phyloP scores from a whole-genome alignment of 495 filamentous ascomycete genomes.

The Penicillium antarcticum region DNA sequence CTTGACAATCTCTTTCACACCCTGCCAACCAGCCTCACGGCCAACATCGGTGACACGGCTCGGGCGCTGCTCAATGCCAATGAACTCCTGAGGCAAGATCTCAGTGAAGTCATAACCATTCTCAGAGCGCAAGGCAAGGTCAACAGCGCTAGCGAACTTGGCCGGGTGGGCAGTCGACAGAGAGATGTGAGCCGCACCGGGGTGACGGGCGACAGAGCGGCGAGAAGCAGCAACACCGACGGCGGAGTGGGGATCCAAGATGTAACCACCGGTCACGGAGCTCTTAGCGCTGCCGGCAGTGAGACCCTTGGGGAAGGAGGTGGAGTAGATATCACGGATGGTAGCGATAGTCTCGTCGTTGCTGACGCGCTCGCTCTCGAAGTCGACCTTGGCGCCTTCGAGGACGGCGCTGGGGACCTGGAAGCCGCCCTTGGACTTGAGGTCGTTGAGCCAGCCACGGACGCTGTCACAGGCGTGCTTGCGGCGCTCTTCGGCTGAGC shows the following conservation, averaged over 20 bases:
- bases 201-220: conserved; percentile 57
- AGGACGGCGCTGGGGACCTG: conserved; percentile 66
- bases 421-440: conserved; percentile 82
- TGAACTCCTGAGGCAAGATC: conserved; percentile 76
- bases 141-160: conserved; percentile 82
- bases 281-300: conserved; percentile 28
- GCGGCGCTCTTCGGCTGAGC: conserved; percentile 32
- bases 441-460: conserved; percentile 68
- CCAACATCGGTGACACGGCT: conserved; percentile 31
- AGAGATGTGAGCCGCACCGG: conserved; percentile 62
- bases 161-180: conserved; percentile 92
- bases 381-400: conserved; percentile 58
- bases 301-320: conserved; percentile 32
- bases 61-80: conserved; percentile 64
- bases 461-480: conserved; percentile 49
- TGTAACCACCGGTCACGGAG: conserved; percentile 27
- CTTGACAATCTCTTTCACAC: conserved; percentile 40
- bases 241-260: conserved; percentile 85
- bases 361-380: conserved; percentile 79
- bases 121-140: conserved; percentile 65
- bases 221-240: conserved; percentile 74
- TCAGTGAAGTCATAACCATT: conserved; percentile 66
- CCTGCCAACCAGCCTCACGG: conserved; percentile 30
- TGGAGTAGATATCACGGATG: conserved; percentile 63
- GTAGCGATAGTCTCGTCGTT: conserved; percentile 72